These are phyloP conservation scores for Diatrype stigma DNA, from an alignment of 2,329 filamentous ascomycete genomes.

Conservation along the genomic window DNA sequence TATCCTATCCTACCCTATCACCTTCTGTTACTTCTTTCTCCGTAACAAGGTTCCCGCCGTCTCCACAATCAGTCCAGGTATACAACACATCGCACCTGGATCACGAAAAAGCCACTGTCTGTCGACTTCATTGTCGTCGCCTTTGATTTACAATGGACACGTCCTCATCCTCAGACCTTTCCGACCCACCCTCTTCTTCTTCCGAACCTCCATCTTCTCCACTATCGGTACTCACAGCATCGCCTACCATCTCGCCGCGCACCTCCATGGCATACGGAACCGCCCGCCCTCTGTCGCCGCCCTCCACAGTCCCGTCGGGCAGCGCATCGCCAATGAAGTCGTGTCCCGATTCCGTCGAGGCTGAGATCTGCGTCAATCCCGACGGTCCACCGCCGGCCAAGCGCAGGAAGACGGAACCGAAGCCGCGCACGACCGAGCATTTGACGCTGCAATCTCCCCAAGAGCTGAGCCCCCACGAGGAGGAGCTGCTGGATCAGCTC, in stretches of 20 bases:
- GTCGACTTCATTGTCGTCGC: not conserved
- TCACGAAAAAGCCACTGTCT: not conserved
- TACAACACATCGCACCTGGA: too few species aligned
- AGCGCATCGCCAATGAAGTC: slow-evolving; percentile 48
- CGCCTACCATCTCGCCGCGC: slow-evolving; percentile 47
- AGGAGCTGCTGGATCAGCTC: slow-evolving; percentile 65
- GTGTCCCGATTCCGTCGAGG: slow-evolving; percentile 32
- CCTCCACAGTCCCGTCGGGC: slow-evolving; percentile 43
- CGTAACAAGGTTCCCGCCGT: not conserved
- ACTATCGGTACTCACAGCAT: slow-evolving; percentile 49
- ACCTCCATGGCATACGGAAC: slow-evolving; percentile 30
- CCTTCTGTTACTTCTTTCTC: not conserved
- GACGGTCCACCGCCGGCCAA: slow-evolving; percentile 70
- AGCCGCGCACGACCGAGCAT: slow-evolving; percentile 73
- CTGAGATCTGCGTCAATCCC: slow-evolving; percentile 35
- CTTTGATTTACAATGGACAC: slow-evolving; percentile 15
- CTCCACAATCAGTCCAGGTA: too few species aligned
- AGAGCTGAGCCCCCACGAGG: slow-evolving; percentile 44
- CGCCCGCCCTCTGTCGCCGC: slow-evolving; percentile 51
- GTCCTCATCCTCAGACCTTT: slow-evolving; percentile 25
- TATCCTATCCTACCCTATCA: not conserved
- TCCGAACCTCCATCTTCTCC: slow-evolving; percentile 47
- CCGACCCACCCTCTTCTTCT: slow-evolving; percentile 31
- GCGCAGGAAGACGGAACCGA: slow-evolving; percentile 61
- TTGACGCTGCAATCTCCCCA: slow-evolving; percentile 62